Evolutionary conservation across 495 filamentous ascomycete species (phyloP), one percentile per base, ranked within the genome.

Genomic region (Geoglossum glabrum): DNA sequence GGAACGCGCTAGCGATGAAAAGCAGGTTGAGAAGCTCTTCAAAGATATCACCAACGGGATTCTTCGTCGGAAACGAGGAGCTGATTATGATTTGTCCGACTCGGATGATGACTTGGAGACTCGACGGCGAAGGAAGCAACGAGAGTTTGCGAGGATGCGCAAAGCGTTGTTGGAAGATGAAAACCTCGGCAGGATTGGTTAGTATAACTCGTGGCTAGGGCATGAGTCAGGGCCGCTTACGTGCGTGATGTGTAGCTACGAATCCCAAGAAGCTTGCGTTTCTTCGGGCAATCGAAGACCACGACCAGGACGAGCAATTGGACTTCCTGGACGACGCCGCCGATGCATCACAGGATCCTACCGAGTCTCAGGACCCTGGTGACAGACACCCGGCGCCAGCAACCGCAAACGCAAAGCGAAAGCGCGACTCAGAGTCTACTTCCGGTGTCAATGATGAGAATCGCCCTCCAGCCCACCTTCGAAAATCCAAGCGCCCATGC

Each of bases 201-300:
- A 33, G 62, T 55, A 28, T 8, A 25, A 11, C 57, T 3, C 21
- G 38, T 11, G 15, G 10, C 13, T 6, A 56, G 54, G 17, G 21
- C 54, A 55, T 55, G 11, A 1, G 25, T 38, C 11, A 40, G 11
- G 7, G 7, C 38, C 9, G 31, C 54, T 51, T 51, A 57, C 13
- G 55, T 51, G 51, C 13, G 55, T 9, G 30, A 40, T 61, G 10
- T 49, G 68, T 25, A 60, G 59, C 90, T 28, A 80, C 87, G 62
- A 89, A 96, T 64, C 90, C 88, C 13, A 89, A 90, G 67, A 88
- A 87, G 63, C 73, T 79, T 15, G 92, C 92, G 0, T 99, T 99
- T 73, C 79, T 97, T 59, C 78, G 77, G 57, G 84, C 87, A 9
- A 84, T 99, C 55, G 90, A 95, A 61, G 93, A 97, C 63, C 77